Evolutionary conservation across 75 land plant genomes (phyloP), one percentile per base, ranked within the genome.

Genomic region (Picea sitchensis): DNA sequence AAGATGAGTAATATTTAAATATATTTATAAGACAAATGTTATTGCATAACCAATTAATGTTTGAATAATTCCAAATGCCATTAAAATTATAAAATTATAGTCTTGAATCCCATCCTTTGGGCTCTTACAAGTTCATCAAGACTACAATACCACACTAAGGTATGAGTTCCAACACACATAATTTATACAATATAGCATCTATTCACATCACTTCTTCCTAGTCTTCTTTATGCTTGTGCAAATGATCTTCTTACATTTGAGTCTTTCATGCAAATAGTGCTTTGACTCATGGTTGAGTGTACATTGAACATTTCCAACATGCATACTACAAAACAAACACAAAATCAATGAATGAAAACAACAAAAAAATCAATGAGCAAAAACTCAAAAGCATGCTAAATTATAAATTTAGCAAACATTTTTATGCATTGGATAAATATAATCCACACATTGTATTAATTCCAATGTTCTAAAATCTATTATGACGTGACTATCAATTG

Each of bases 261-360:
- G 51, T 69, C 73, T 69, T 69, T 1, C 54, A 47, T 21, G 87
- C 88, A 76, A 87, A 87, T 67, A 86, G 73, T 69, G 86, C 88
- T 18, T 84, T 80, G 61, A 81, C 23, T n/a, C 88, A 79, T 8
- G 86, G 88, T 58, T 84, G 88, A 59, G 78, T 87, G 63, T 87
- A 86, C 14, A 86, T 86, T 30, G 84, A 61, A 58, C 87, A 82
- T 62, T 87, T 87, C 75, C 88, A 72, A 72, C 88, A 87, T 7
- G 88, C 88, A 79, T 87, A 87, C 88, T 87, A 79, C 68, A 47
- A 78, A 61, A 51, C 15, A 20, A 41, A 18, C 21, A 69, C 21
- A 20, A 4, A 69, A 34, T n/a, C 38, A 41, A 69, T 69, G 38
- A n/a, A 38, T n/a, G 11, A 36, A 69, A n/a, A n/a, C n/a, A n/a